Evolutionary conservation across 108 stramenopile species (phyloP).

Genomic region (Skeletonema marinoi): DNA sequence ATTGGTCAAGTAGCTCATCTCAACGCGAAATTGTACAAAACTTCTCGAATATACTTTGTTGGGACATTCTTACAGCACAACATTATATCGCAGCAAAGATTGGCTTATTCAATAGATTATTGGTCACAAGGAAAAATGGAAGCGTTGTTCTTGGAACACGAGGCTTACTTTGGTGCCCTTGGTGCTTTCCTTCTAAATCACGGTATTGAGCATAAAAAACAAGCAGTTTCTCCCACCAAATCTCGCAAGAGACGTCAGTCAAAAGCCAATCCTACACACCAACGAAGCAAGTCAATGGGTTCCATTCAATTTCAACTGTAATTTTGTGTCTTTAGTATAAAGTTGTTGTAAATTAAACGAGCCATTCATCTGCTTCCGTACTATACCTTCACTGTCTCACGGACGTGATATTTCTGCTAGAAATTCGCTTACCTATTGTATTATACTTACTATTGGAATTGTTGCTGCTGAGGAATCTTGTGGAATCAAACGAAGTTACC

Average conservation of each 20-base stretch:
- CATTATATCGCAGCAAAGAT: slow-evolving; percentile 83
- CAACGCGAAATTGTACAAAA: slow-evolving; percentile 90
- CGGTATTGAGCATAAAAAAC: slow-evolving; percentile 50
- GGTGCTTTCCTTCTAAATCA: slow-evolving; percentile 89
- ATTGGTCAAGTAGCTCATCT: slow-evolving; percentile 97
- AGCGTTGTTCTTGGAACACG: slow-evolving; percentile 96
- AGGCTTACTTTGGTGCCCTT: slow-evolving; percentile 93
- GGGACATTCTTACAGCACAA: slow-evolving; percentile 97
- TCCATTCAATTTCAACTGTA: not conserved
- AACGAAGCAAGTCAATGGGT: slow-evolving; percentile 32
- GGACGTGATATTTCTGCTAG: not conserved
- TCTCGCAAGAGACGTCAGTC: slow-evolving; percentile 16
- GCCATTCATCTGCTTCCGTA: not conserved
- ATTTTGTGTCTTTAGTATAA: not conserved
- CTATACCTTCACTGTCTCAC: not conserved
- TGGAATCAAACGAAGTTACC: not conserved
- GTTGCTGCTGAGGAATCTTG: not conserved
- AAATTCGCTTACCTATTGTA: not conserved
- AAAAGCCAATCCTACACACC: slow-evolving; percentile 5
- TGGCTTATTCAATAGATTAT: slow-evolving; percentile 95
- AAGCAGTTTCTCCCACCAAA: not conserved
- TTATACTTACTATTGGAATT: slow-evolving; percentile 1
- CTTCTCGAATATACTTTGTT: slow-evolving; percentile 92
- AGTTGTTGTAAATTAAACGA: not conserved
- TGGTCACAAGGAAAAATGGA: slow-evolving; percentile 97